A percentile compares a stretch with the other conserved stretches of the same genome.
Conservation (phyloP, 257 asterid genomes). For the Solanum rostratum region DNA sequence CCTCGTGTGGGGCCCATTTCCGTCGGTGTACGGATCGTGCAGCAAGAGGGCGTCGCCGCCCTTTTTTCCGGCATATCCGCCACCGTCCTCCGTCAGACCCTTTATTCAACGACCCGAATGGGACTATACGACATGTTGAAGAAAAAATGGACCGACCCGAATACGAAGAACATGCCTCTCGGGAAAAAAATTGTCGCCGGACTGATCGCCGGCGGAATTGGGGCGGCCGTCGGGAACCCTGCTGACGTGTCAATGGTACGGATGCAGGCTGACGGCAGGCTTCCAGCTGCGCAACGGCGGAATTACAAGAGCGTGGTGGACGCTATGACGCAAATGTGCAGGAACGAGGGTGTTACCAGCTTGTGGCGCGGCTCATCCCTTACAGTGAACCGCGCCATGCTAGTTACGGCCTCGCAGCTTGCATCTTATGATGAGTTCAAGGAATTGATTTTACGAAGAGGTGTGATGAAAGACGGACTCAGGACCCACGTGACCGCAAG, state of each 20-base stretch:
- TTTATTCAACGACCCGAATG: constrained; percentile 88
- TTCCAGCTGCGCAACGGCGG: constrained; percentile 57
- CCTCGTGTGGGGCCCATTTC: constrained; percentile 52
- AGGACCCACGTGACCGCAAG: constrained; percentile 92
- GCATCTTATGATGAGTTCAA: constrained; percentile 83
- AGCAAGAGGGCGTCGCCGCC: constrained; percentile 58
- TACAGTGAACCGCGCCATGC: constrained; percentile 89
- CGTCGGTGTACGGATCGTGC: constrained; percentile 52
- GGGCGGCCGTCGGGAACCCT: constrained; percentile 87
- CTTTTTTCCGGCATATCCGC: constrained; percentile 90
- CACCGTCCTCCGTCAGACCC: constrained; percentile 82
- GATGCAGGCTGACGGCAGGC: constrained; percentile 93
- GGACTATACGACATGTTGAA: constrained; percentile 72
- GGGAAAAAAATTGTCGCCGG: constrained; percentile 57
- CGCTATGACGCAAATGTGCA: constrained; percentile 61
- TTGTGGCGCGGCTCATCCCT: constrained; percentile 90
- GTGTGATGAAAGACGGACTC: constrained; percentile 61
- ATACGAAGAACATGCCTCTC: constrained; percentile 40
- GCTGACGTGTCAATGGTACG: constrained; percentile 96
- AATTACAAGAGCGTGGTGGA: constrained; percentile 84
- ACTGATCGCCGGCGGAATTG: constrained; percentile 69
- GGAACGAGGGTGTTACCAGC: constrained; percentile 60
- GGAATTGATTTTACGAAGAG: constrained; percentile 39
- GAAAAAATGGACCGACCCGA: constrained; percentile 61
- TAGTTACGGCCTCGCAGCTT: constrained; percentile 76